phyloP scores from a whole-genome alignment of 306 rosid species.

The Potentilla sterilis region DNA sequence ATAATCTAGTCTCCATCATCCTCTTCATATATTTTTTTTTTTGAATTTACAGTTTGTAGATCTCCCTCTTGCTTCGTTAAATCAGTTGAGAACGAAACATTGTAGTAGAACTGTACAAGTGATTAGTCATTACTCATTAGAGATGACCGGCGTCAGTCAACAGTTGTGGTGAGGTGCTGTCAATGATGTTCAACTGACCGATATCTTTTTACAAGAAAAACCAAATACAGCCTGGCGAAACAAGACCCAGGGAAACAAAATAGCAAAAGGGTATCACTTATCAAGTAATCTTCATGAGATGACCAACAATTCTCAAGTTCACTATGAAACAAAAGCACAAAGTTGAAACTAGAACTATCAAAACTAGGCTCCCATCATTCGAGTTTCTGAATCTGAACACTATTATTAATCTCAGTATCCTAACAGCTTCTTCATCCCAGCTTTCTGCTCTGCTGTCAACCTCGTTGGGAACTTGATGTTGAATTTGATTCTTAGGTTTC shows the following conservation, averaged over 20 bases:
- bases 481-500: background rate
- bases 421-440: background rate
- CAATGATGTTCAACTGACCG: too few species aligned
- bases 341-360: background rate
- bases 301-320: background rate
- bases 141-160: too few species aligned
- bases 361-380: too few species aligned
- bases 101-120: too few species aligned
- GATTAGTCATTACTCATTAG: too few species aligned
- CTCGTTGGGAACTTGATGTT: background rate
- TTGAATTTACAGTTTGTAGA: background rate
- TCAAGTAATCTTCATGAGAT: background rate
- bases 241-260: background rate
- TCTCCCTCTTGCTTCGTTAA: too few species aligned
- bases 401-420: background rate
- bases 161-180: too few species aligned
- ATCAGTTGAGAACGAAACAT: too few species aligned
- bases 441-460: background rate
- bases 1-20: background rate
- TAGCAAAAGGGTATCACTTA: too few species aligned
- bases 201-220: too few species aligned
- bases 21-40: background rate
- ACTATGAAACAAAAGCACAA: background rate
- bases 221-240: background rate
- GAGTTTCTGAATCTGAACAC: background rate